phyloP scores from a whole-genome alignment of 1,139 yeast species.

The Saccharomyces hybrid region DNA sequence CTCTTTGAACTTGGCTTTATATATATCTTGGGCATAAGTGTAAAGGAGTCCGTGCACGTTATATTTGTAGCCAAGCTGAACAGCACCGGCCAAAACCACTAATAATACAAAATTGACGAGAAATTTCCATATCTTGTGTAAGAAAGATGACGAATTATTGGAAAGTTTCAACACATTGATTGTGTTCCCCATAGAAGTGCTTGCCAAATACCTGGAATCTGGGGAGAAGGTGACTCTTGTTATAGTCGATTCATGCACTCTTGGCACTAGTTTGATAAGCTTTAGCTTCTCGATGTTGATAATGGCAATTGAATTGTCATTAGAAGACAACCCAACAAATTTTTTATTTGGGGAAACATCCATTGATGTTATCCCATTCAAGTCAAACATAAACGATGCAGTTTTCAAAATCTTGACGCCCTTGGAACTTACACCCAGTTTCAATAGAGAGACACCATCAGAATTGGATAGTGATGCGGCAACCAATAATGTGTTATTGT shows the following conservation, averaged over 20 bases:
- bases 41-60: conserved; percentile 34
- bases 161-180: conserved; percentile 60
- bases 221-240: conserved; percentile 68
- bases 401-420: conserved; percentile 36
- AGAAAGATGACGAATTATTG: conserved; percentile 39
- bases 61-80: conserved; percentile 36
- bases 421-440: conserved; percentile 28
- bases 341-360: conserved; percentile 41
- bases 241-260: conserved; percentile 73
- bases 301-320: conserved; percentile 60
- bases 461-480: conserved; percentile 44
- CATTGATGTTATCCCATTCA: conserved; percentile 63
- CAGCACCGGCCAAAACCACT: conserved; percentile 33
- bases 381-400: conserved; percentile 43
- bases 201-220: conserved; percentile 59
- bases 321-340: conserved; percentile 65
- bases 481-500: conserved; percentile 43
- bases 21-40: conserved; percentile 14
- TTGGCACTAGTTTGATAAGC: conserved; percentile 43
- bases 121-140: conserved; percentile 36
- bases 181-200: conserved; percentile 76
- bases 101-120: conserved; percentile 42
- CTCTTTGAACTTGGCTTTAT: conserved; percentile 28
- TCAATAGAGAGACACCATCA: conserved; percentile 34
- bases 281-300: conserved; percentile 47